These are phyloP conservation scores for Chenopodium berlandieri DNA, from an alignment of 148 eudicot genomes.

Conservation along the genomic window DNA sequence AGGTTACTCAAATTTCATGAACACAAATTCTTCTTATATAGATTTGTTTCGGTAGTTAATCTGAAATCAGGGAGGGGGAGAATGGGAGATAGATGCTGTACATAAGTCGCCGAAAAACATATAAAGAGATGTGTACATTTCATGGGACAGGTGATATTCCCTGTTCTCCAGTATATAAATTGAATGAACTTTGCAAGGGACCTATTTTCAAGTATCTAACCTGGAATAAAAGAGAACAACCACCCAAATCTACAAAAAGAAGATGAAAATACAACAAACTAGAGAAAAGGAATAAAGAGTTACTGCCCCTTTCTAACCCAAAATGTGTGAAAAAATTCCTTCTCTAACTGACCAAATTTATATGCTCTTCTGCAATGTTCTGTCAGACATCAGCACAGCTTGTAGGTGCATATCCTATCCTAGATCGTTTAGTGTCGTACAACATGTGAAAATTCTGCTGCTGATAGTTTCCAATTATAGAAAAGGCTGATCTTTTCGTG, in stretches of 20 bases:
- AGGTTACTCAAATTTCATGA: background rate
- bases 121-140: slow-evolving; percentile 29
- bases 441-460: slow-evolving; percentile 90
- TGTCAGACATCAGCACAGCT: slow-evolving; percentile 63
- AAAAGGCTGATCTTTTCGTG: slow-evolving; percentile 55
- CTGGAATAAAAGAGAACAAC: background rate
- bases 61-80: background rate
- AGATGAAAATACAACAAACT: background rate
- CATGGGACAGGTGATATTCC: slow-evolving; percentile 18
- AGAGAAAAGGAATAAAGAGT: background rate
- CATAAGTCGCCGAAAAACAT: background rate
- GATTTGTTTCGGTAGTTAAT: background rate
- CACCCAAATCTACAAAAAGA: slow-evolving; percentile 18
- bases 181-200: slow-evolving; percentile 13
- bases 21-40: background rate
- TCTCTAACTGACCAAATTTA: background rate
- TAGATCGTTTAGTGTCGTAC: slow-evolving; percentile 78
- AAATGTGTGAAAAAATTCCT: slow-evolving; percentile 10
- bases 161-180: slow-evolving; percentile 21
- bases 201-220: slow-evolving; percentile 24
- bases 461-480: slow-evolving; percentile 91
- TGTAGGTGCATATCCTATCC: slow-evolving; percentile 87
- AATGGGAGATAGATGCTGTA: background rate
- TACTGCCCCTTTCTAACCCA: slow-evolving; percentile 19
- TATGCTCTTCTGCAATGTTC: background rate